Conservation (phyloP, 1,284 basidiomycete species). For the Pseudomicrostroma phylloplanum region DNA sequence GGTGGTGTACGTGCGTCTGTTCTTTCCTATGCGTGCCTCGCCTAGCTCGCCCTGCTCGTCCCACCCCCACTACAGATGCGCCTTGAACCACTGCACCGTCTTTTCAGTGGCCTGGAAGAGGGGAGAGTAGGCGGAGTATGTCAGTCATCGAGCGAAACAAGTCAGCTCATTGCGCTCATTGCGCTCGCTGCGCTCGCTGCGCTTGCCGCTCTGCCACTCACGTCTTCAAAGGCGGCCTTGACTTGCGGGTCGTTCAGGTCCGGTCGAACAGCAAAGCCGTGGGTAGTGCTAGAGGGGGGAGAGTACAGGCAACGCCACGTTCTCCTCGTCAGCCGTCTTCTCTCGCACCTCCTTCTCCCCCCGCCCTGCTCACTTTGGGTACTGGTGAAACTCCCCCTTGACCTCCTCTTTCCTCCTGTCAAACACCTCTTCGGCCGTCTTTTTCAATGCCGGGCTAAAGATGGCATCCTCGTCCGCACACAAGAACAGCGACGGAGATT, state of each 20-base stretch:
- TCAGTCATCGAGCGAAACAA: too few relatives aligned
- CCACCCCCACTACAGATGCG: background rate
- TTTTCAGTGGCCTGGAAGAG: background rate
- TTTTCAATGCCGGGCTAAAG: slow-evolving; percentile 54
- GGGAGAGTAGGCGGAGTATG: too few relatives aligned
- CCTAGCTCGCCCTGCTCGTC: too few relatives aligned
- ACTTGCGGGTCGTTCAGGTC: slow-evolving; percentile 55
- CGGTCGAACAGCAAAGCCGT: slow-evolving; percentile 60
- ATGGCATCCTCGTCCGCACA: slow-evolving; percentile 60
- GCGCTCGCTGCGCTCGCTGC: too few relatives aligned
- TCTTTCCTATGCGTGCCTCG: too few relatives aligned
- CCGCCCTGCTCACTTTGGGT: too few relatives aligned
- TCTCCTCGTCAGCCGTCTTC: too few relatives aligned
- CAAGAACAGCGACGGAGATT: slow-evolving; percentile 58
- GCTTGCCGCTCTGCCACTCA: too few relatives aligned
- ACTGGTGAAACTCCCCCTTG: slow-evolving; percentile 57
- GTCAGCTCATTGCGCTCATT: too few relatives aligned
- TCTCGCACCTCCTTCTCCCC: too few relatives aligned
- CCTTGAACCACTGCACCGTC: slow-evolving; percentile 13
- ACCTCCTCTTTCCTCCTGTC: slow-evolving; percentile 53
- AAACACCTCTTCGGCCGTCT: slow-evolving; percentile 55
- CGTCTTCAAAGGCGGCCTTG: slow-evolving; percentile 57
- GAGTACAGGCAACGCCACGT: too few relatives aligned
- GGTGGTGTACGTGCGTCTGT: too few relatives aligned
- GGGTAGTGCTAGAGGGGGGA: slow-evolving; percentile 59